Evolutionary conservation across 108 stramenopile species (phyloP).

Genomic region (Fistulifera solaris): DNA sequence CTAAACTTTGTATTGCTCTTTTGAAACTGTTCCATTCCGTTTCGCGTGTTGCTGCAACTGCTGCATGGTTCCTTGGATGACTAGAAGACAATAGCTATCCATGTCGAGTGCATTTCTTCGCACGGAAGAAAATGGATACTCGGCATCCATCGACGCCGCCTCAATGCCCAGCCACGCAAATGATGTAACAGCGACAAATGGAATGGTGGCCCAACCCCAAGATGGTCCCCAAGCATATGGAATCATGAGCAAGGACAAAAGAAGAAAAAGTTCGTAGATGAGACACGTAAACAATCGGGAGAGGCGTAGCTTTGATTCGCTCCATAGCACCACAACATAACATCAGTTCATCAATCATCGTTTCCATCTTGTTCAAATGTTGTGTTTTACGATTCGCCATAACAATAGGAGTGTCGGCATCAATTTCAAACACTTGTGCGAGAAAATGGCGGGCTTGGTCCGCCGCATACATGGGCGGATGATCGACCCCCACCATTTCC

Average conservation of each 20-base stretch:
- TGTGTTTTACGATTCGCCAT: constrained; percentile 12
- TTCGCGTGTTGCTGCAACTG: background rate
- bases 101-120: constrained; percentile 34
- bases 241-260: constrained; percentile 39
- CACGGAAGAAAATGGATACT: constrained; percentile 24
- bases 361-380: constrained; percentile 10
- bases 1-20: no score
- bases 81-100: constrained; percentile 27
- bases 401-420: constrained; percentile 10
- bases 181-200: constrained; percentile 8
- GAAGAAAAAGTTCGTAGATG: constrained; percentile 65
- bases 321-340: constrained; percentile 60
- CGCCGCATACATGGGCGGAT: constrained; percentile 24
- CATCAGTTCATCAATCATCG: constrained; percentile 18
- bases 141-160: constrained; percentile 24
- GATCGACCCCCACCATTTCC: background rate
- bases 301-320: constrained; percentile 57
- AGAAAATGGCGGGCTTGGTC: constrained; percentile 15
- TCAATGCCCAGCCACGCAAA: constrained; percentile 39
- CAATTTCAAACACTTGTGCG: constrained; percentile 10
- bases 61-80: constrained; percentile 1
- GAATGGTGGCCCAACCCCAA: constrained; percentile 22
- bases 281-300: constrained; percentile 61
- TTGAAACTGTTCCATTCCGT: no score
- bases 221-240: constrained; percentile 17